Evolutionary conservation across 2,329 filamentous ascomycete species (phyloP), one percentile per base, ranked within the genome.

Genomic region (Myriosclerotinia curreyana): DNA sequence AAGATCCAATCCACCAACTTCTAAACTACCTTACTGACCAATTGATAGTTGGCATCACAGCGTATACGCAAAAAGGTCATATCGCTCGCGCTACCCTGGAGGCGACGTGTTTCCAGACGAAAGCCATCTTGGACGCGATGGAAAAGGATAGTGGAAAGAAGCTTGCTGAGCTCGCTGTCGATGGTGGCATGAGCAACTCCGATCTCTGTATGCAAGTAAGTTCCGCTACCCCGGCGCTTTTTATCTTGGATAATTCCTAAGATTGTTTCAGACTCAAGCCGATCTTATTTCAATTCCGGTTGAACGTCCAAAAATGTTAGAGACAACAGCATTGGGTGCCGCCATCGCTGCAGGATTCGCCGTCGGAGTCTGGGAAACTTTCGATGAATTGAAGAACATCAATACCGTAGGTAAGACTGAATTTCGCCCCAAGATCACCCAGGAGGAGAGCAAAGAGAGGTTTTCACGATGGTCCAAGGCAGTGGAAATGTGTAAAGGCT

Each of bases 341-440:
- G 91, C 90, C 51, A 92, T 94, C 66, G 90, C 91, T 8, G 90
- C 91, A 28, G 91, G 88, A n/a, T 85, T 93, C 69, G 90, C 89
- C 4, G 84, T 88, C 7, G 86, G 82, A 55, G 81, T 92, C 14
- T 94, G 90, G 89, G 85, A 88, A 72, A 83, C 84, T 67, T 89
- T 92, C 67, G 83, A 86, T 55, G 89, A 92, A 71, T 78, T 96
- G 40, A 85, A 85, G 70, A 80, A 86, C 66, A 86, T 95, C 75
- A 92, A 92, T 75, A 86, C 83, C 65, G 81, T 83, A 60, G 89
- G 87, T 59, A 83, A 87, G 62, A 88, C 82, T 66, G 82, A 85
- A 22, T 96, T 96, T 74, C 78, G 83, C 71, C 90, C 91, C 0
- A 78, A 84, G 67, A 84, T 91, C 17, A 38, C 40, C 5, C 65